Evolutionary conservation across 192 early-diverging fungal species (phyloP).

Genomic region (Umbelopsis sp.): DNA sequence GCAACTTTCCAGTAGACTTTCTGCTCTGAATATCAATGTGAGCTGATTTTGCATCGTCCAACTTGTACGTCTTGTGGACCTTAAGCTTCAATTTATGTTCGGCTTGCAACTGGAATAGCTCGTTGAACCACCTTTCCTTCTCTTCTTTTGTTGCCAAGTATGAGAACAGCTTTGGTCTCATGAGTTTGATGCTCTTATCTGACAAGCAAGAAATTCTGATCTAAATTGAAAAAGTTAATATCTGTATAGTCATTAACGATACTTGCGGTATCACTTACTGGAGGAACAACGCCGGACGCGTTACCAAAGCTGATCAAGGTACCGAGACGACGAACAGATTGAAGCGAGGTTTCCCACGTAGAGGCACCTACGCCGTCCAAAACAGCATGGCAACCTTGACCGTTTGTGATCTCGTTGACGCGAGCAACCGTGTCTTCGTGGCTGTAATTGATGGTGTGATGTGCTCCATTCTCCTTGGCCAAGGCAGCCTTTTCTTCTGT

Average conservation of each 20-base stretch:
- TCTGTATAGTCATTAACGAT: background rate
- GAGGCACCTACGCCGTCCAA: constrained; percentile 92
- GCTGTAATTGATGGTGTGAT: constrained; percentile 75
- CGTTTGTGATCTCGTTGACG: constrained; percentile 74
- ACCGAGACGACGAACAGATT: constrained; percentile 65
- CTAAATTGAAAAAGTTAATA: background rate
- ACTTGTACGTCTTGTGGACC: constrained; percentile 74
- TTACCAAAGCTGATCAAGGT: constrained; percentile 88
- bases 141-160: constrained; percentile 73
- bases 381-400: constrained; percentile 77
- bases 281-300: constrained; percentile 77
- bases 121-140: constrained; percentile 58
- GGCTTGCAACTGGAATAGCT: constrained; percentile 63
- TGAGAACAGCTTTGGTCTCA: constrained; percentile 75
- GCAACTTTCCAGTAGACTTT: constrained; percentile 73
- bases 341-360: constrained; percentile 77
- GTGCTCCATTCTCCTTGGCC: constrained; percentile 64
- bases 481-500: constrained; percentile 69
- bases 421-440: constrained; percentile 65
- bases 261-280: constrained; percentile 46
- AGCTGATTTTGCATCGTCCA: constrained; percentile 75
- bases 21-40: constrained; percentile 78
- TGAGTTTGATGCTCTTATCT: constrained; percentile 72
- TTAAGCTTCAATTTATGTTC: constrained; percentile 65
- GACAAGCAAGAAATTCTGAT: constrained; percentile 47